Conservation (phyloP, 352 stramenopile genomes). For the Globisporangium paddicum region DNA sequence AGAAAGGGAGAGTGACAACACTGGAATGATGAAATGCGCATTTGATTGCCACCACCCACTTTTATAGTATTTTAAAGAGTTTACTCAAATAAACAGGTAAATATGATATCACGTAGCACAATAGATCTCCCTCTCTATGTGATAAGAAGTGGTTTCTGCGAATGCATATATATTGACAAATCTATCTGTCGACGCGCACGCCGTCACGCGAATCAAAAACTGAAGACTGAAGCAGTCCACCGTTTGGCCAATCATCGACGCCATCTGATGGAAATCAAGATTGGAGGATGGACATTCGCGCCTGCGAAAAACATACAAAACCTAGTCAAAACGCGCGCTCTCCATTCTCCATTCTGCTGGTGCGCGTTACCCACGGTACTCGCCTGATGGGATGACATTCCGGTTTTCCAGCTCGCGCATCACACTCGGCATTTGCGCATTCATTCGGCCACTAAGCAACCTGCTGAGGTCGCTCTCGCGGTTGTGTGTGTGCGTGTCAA, state of each 20-base stretch:
- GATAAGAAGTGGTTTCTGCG: too few relatives aligned
- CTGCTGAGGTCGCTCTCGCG: too few relatives aligned
- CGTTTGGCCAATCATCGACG: conserved; percentile 9
- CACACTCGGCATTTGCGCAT: conserved; percentile 1
- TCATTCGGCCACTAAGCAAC: neutral
- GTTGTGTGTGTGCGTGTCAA: too few relatives aligned
- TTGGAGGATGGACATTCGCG: neutral
- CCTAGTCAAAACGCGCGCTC: neutral
- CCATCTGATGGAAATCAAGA: conserved; percentile 3
- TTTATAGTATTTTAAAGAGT: too few relatives aligned
- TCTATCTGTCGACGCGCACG: conserved; percentile 7
- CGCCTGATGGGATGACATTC: neutral
- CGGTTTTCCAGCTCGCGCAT: conserved; percentile 1
- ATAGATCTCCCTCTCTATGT: too few relatives aligned
- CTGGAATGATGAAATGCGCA: neutral
- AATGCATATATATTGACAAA: neutral
- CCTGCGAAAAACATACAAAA: neutral
- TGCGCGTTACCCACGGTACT: conserved; percentile 2
- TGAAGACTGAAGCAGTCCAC: conserved; percentile 8
- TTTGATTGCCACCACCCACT: too few relatives aligned
- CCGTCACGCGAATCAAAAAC: conserved; percentile 12
- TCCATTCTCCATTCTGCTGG: neutral
- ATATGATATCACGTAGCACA: too few relatives aligned
- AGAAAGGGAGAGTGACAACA: conserved; percentile 6
- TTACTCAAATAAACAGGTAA: too few relatives aligned